These are phyloP conservation scores for Endocladia muricata DNA, from an alignment of 31 red algal species.

Conservation along the genomic window DNA sequence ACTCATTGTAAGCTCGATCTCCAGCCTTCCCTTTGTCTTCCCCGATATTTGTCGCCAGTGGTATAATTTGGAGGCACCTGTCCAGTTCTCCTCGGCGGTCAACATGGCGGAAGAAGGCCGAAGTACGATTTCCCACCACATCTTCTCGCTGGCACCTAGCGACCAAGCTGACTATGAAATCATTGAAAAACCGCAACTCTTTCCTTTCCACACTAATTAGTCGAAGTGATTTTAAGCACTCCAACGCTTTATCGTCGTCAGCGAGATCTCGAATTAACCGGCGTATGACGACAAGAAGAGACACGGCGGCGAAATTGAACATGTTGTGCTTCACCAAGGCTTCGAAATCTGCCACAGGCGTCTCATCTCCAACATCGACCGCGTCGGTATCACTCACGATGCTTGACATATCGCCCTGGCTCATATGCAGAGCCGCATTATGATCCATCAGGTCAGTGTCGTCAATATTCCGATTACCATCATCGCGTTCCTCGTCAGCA, in stretches of 20 bases:
- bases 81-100: not conserved
- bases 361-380: conserved; percentile 49
- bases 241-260: conserved; percentile 59
- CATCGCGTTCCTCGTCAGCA: not conserved
- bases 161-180: conserved; percentile 33
- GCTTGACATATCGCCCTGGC: not conserved
- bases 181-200: conserved; percentile 51
- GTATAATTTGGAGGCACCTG: conserved; percentile 16
- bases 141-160: conserved; percentile 32
- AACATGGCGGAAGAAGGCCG: conserved; percentile 47
- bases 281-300: conserved; percentile 44
- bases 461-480: not conserved
- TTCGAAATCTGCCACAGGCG: conserved; percentile 53
- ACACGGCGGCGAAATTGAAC: conserved; percentile 47
- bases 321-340: conserved; percentile 17
- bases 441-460: not conserved
- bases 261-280: conserved; percentile 46
- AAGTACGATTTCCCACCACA: conserved; percentile 28
- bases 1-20: not conserved
- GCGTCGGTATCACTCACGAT: conserved; percentile 20
- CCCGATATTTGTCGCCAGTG: not conserved
- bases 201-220: conserved; percentile 25
- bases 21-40: not conserved
- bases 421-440: not conserved
- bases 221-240: conserved; percentile 36